A percentile compares a stretch with the other conserved stretches of the same genome.
Conservation (phyloP, 371 early-diverging fungal species). For the Rhizomucor miehei region DNA sequence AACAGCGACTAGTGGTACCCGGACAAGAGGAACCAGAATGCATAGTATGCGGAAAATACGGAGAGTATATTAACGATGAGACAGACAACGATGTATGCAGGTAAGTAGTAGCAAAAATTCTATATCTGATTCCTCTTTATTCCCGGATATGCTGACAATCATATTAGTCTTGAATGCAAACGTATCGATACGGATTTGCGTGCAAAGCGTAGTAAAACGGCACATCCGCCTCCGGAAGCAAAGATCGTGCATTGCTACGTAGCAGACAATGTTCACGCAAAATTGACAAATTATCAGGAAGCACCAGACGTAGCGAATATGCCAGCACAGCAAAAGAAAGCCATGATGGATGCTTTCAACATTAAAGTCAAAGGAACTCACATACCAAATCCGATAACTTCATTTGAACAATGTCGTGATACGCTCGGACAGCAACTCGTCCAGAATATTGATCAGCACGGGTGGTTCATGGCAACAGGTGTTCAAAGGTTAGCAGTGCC, state of each 20-base stretch:
- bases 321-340: constrained; percentile 20
- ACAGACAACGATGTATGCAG: constrained; percentile 52
- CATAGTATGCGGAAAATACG: constrained; percentile 52
- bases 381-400: constrained; percentile 47
- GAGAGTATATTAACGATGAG: constrained; percentile 48
- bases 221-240: constrained; percentile 6
- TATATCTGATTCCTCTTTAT: too few species aligned
- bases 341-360: constrained; percentile 39
- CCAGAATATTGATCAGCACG: constrained; percentile 35
- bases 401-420: constrained; percentile 44
- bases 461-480: constrained; percentile 47
- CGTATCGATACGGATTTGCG: constrained; percentile 31
- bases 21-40: constrained; percentile 41
- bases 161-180: constrained; percentile 45
- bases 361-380: constrained; percentile 46
- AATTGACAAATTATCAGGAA: constrained; percentile 54
- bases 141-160: too few species aligned
- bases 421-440: constrained; percentile 34
- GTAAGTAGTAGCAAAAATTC: constrained; percentile 21
- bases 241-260: constrained; percentile 13
- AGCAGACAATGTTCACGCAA: constrained; percentile 39
- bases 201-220: not conserved
- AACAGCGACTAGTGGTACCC: constrained; percentile 33
- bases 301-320: constrained; percentile 26
- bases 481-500: constrained; percentile 73